A percentile compares a stretch with the other conserved stretches of the same genome.
phyloP scores from a whole-genome alignment of 1,139 yeast genomes.

The Candida sanyaensis region DNA sequence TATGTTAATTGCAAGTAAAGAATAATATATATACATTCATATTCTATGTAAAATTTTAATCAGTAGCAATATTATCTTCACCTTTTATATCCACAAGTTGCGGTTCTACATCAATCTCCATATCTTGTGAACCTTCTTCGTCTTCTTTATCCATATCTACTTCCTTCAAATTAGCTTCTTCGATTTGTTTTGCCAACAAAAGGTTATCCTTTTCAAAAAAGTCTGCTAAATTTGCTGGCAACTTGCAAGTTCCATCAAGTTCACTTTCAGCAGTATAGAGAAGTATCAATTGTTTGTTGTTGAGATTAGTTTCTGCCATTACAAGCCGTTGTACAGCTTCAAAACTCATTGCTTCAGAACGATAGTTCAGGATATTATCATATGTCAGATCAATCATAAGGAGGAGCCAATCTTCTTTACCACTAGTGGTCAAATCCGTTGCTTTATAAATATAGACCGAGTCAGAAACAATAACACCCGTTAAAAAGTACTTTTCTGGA shows the following conservation, averaged over 20 bases:
- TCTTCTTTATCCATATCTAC: neutral
- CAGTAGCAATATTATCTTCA: neutral
- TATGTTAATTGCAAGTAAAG: too few species aligned
- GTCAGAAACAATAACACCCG: slow-evolving; percentile 33
- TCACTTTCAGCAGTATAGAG: slow-evolving; percentile 20
- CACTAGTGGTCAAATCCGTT: slow-evolving; percentile 3
- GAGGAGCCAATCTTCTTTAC: slow-evolving; percentile 21
- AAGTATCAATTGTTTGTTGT: slow-evolving; percentile 19
- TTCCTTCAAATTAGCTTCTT: slow-evolving; percentile 4
- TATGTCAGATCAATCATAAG: slow-evolving; percentile 12
- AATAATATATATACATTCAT: too few species aligned
- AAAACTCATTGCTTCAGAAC: slow-evolving; percentile 22
- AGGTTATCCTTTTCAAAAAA: slow-evolving; percentile 23
- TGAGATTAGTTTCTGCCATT: slow-evolving; percentile 17
- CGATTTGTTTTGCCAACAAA: slow-evolving; percentile 8
- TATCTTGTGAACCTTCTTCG: neutral
- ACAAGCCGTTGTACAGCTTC: slow-evolving; percentile 20
- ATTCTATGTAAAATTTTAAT: neutral
- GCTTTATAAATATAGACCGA: slow-evolving; percentile 27
- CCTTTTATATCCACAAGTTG: neutral
- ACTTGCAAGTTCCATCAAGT: slow-evolving; percentile 7
- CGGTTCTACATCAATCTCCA: neutral
- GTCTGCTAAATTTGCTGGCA: slow-evolving; percentile 16
- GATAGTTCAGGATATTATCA: slow-evolving; percentile 18
- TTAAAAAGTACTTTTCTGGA: slow-evolving; percentile 24